Evolutionary conservation across 1,139 yeast species (phyloP).

Genomic region (Kodamaea suecica): DNA sequence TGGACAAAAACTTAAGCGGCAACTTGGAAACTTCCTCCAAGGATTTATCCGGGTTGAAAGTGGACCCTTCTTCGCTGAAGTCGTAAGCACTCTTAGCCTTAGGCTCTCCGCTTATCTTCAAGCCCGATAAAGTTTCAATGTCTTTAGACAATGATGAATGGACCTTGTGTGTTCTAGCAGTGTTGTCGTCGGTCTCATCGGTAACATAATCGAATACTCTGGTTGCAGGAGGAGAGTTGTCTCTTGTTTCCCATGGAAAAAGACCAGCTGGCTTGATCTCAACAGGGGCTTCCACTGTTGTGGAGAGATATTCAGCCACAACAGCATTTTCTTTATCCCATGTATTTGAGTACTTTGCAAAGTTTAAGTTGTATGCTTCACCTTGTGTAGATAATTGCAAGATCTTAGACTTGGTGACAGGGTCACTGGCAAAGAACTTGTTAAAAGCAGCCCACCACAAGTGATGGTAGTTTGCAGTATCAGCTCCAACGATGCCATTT

Average conservation of each 20-base stretch:
- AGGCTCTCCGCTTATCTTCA: slow-evolving; percentile 7
- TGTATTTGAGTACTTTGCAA: slow-evolving; percentile 24
- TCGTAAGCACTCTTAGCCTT: slow-evolving; percentile 9
- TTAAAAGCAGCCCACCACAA: slow-evolving; percentile 39
- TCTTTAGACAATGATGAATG: slow-evolving; percentile 6
- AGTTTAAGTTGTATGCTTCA: slow-evolving; percentile 36
- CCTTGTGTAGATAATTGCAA: slow-evolving; percentile 24
- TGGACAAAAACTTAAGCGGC: slow-evolving; percentile 24
- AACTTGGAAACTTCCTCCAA: slow-evolving; percentile 26
- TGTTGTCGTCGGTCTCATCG: slow-evolving; percentile 6
- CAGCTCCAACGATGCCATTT: slow-evolving; percentile 13
- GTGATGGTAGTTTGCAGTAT: slow-evolving; percentile 24
- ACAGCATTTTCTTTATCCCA: slow-evolving; percentile 22
- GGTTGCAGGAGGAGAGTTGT: slow-evolving; percentile 14
- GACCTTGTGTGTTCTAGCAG: slow-evolving; percentile 4
- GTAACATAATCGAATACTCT: slow-evolving; percentile 15
- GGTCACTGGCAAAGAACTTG: slow-evolving; percentile 16
- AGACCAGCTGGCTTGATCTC: slow-evolving; percentile 13
- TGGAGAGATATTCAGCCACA: neutral
- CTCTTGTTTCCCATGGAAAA: slow-evolving; percentile 47
- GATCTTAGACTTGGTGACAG: slow-evolving; percentile 8
- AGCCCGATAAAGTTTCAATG: slow-evolving; percentile 10
- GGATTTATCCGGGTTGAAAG: slow-evolving; percentile 25
- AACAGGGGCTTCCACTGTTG: slow-evolving; percentile 5
- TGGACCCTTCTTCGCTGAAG: slow-evolving; percentile 11